Base-by-base conservation (phyloP, 176 grass and related monocot species). In the Hyparrhenia diplandra region DNA sequence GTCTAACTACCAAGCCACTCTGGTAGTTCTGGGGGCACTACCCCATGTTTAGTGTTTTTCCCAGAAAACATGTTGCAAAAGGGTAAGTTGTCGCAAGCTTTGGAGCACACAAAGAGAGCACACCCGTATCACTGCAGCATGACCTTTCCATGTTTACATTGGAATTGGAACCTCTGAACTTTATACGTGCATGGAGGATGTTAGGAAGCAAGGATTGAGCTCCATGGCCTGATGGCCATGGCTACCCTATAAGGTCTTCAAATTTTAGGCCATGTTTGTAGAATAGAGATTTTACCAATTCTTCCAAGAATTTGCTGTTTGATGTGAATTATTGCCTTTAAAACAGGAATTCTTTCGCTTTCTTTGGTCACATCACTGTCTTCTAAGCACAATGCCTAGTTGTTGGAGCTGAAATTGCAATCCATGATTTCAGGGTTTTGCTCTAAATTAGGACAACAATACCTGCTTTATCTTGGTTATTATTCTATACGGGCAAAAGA, bases 341-440 rank as follows among this genome's bases (percentile, higher is more conserved):
- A 25, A 59, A 25, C 55, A 13, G 10, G n/a, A 24, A 34, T 29
- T 29, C 13, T 51, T 35, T 6, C 24, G 46, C 32, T 36, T 59
- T 59, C 34, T 82, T 24, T 61, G 72, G 94, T 91, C 91, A 88
- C 74, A 86, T 90, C 89, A 46, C 57, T 86, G 89, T 75, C 76
- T 83, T 73, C 82, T 68, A 21, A 28, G 60, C 78, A 89, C 71
- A 84, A 69, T 54, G 75, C 57, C 78, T 74, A 75, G 80, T 78
- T 84, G 82, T 83, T 85, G 82, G 69, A 52, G 27, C 62, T 55
- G 83, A 85, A 81, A 23, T 55, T 54, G 36, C 58, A 64, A n/a
- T n/a, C n/a, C n/a, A n/a, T 82, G 28, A 94, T 88, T 97, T 82
- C 84, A 84, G 91, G 89, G 68, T 90, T 85, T 82, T 86, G 94